These are phyloP conservation scores for Tolypocladium nubicola DNA, from an alignment of 2,329 filamentous ascomycete species.

Conservation along the genomic window DNA sequence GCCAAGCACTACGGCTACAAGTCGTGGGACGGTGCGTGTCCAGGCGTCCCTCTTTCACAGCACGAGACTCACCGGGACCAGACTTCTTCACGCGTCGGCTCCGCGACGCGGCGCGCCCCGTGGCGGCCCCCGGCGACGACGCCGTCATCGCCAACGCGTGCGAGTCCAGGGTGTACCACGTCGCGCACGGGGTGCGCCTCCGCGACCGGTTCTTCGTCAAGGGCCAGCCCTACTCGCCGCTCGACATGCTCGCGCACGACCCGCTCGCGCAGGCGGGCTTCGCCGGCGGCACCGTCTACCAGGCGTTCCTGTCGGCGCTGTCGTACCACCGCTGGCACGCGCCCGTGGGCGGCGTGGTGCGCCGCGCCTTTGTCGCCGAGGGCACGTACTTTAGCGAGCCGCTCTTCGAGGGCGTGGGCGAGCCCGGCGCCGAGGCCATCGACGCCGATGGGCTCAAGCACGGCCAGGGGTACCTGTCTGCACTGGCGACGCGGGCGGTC, in stretches of 20 bases:
- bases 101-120: slow-evolving; percentile 41
- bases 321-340: slow-evolving; percentile 66
- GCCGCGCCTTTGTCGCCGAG: slow-evolving; percentile 44
- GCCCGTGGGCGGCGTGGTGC: slow-evolving; percentile 52
- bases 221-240: slow-evolving; percentile 54
- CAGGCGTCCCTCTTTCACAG: no score
- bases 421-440: slow-evolving; percentile 20
- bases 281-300: slow-evolving; percentile 55
- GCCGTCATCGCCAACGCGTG: slow-evolving; percentile 50
- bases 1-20: slow-evolving; percentile 47
- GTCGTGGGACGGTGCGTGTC: slow-evolving; percentile 50
- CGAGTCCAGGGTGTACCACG: slow-evolving; percentile 49
- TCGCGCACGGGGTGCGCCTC: slow-evolving; percentile 37
- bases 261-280: slow-evolving; percentile 38
- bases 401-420: slow-evolving; percentile 23
- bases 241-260: slow-evolving; percentile 53
- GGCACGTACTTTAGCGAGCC: slow-evolving; percentile 61
- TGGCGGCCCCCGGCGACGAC: slow-evolving; percentile 44
- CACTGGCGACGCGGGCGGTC: slow-evolving; percentile 57
- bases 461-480: slow-evolving; percentile 56
- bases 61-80: slow-evolving; percentile 5
- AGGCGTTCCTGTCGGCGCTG: slow-evolving; percentile 57
- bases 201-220: slow-evolving; percentile 60
- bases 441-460: slow-evolving; percentile 30
- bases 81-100: slow-evolving; percentile 57